Evolutionary conservation across 2,329 filamentous ascomycete genomes (phyloP), one percentile per base, ranked within the genome.

Genomic region (Didymella lethalis): DNA sequence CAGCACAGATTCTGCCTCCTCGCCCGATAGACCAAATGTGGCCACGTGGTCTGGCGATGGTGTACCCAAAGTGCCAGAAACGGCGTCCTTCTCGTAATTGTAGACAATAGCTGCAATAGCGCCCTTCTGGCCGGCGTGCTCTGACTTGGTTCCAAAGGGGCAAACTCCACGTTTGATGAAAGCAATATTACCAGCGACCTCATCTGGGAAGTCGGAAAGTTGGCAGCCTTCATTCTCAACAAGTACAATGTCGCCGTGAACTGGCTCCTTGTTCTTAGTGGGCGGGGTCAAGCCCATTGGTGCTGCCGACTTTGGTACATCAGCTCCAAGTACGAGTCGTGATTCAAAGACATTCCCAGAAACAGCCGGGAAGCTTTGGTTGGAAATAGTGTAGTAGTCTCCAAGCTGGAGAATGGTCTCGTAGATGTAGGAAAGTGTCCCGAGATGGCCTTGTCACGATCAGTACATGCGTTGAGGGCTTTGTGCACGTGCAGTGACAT

Each of bases 31-130:
- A 1, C 90, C 89, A 62, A 92, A 90, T 0, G 89, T 92, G 0
- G 90, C 87, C 12, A 91, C 63, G 41, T 83, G 72, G 89, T 85
- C 45, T 72, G 77, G 49, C 67, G 87, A 72, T 0, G 88, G 87
- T 0, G 80, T 83, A 11, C 89, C 90, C 3, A 95, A 81, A 1
- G 91, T 94, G 40, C 91, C 92, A 49, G 85, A 65, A 4, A 76
- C 82, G 0, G 78, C 75, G 1, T 87, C 90, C 2, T 84, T 80
- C 4, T 88, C 87, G 66, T 88, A 89, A 80, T 94, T 93, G 79
- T 91, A 94, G 38, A 95, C 82, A 16, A 95, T 78, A 0, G 88
- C 90, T 2, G 89, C 91, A 10, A 86, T 76, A 8, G 92, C 92
- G 23, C 91, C 90, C 2, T 90, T 89, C 54, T 81, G 83, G 47